A percentile compares a stretch with the other conserved stretches of the same genome.
Conservation (phyloP, 176 grass and related monocot genomes). For the Tillandsia leiboldiana region DNA sequence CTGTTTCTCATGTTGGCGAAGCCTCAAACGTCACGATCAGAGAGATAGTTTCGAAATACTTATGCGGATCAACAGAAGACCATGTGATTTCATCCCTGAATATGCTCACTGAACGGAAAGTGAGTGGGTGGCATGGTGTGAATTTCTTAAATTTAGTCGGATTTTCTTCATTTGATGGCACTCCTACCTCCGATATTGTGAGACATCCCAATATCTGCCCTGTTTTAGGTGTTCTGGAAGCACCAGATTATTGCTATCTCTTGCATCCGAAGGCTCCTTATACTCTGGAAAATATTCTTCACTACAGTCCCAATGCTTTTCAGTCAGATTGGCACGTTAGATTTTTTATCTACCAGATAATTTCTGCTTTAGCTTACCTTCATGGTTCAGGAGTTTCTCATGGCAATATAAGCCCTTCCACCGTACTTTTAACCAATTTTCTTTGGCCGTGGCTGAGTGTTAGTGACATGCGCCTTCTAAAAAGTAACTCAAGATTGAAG, state of each 20-base stretch:
- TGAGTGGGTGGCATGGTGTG: slow-evolving; percentile 39
- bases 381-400: slow-evolving; percentile 78
- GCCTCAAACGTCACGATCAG: slow-evolving; percentile 38
- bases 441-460: slow-evolving; percentile 69
- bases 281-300: slow-evolving; percentile 75
- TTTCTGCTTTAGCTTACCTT: slow-evolving; percentile 65
- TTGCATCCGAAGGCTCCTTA: slow-evolving; percentile 52
- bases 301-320: slow-evolving; percentile 66
- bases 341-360: slow-evolving; percentile 75
- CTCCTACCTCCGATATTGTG: slow-evolving; percentile 36
- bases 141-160: slow-evolving; percentile 66
- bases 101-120: slow-evolving; percentile 53
- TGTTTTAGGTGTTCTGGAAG: slow-evolving; percentile 57
- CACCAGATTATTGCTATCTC: slow-evolving; percentile 44
- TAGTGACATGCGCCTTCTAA: slow-evolving; percentile 44
- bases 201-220: slow-evolving; percentile 83
- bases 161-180: slow-evolving; percentile 58
- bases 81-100: slow-evolving; percentile 64
- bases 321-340: slow-evolving; percentile 75
- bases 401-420: slow-evolving; percentile 64
- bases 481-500: slow-evolving; percentile 32
- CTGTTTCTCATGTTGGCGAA: slow-evolving; percentile 41
- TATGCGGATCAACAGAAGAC: slow-evolving; percentile 46
- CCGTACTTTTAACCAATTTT: slow-evolving; percentile 60
- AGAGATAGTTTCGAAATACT: slow-evolving; percentile 42